Evolutionary conservation across 202 grass and related monocot genomes (phyloP), one percentile per base, ranked within the genome.

Genomic region (Sporobolus alterniflorus): DNA sequence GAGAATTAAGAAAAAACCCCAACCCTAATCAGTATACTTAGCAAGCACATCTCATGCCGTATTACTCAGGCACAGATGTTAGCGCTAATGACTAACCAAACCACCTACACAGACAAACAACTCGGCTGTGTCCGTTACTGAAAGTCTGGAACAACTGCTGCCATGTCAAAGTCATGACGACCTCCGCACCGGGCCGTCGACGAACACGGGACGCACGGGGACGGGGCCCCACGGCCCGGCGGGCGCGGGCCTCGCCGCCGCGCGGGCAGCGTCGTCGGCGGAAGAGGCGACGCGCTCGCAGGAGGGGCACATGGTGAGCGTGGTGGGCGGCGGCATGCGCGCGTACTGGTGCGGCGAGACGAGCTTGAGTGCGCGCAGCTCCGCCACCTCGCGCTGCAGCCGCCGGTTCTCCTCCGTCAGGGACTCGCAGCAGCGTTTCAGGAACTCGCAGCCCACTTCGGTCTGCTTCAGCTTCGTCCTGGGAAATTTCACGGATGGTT

Each of bases 391-490:
- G 87, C 90, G 88, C 49, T 89, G 93, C 77, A 96, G 69, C 64
- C 91, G 88, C 21, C 91, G 75, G 83, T 99, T 99, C 88, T 99
- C 91, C 44, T 92, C 91, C 18, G 83, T 96, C 14, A 96, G 85
- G 32, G 80, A 88, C 78, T 94, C 97, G 71, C 97, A 99, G 81
- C 89, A 94, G 28, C 89, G 82, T 73, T 90, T 94, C 29, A 99
- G 81, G 42, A 89, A 77, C 81, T 99, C 93, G 75, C 93, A 99
- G 76, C 94, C 91, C 55, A 99, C 93, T 83, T 96, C 97, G 18
- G 91, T 99, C 80, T 99, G 93, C 97, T 99, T 99, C 82, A 99
- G 69, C 77, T 96, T 99, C 20, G 97, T 99, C 79, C 97, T 94
- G 86, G 9, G 39, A 3, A 40, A 51, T 67, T 36, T 0, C 4